A percentile compares a stretch with the other conserved stretches of the same genome.
Evolutionary conservation across 106 monocot genomes (phyloP).

Genomic region (Iris macrosiphon): DNA sequence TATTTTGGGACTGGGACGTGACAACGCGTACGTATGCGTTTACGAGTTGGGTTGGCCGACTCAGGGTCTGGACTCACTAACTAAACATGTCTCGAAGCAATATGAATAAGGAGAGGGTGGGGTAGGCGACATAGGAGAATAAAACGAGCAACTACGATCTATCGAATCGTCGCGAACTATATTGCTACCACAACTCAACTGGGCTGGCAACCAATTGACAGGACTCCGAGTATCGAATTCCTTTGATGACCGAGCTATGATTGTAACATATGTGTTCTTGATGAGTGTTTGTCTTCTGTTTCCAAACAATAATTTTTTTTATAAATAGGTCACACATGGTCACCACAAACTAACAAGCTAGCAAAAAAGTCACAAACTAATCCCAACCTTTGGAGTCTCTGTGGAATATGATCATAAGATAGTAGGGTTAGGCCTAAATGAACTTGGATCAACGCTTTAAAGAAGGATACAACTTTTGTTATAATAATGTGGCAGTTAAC

Average conservation of each 20-base stretch:
- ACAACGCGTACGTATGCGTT: too few relatives aligned
- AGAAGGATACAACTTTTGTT: too few relatives aligned
- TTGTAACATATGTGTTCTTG: neutral
- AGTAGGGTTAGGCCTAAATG: too few relatives aligned
- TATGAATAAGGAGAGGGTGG: too few relatives aligned
- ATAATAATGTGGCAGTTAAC: too few relatives aligned
- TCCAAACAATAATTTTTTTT: neutral
- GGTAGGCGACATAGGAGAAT: too few relatives aligned
- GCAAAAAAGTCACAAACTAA: neutral
- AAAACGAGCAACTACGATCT: neutral
- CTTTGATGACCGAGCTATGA: neutral
- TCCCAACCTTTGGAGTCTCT: conserved; percentile 25
- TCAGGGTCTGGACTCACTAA: too few relatives aligned
- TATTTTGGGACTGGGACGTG: too few relatives aligned
- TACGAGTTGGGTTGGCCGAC: too few relatives aligned
- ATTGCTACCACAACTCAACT: conserved; percentile 6
- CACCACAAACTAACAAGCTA: neutral
- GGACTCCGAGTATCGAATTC: neutral
- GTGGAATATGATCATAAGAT: conserved; percentile 41
- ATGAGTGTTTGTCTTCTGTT: neutral
- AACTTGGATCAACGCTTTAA: too few relatives aligned
- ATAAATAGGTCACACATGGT: neutral
- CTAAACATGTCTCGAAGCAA: too few relatives aligned
- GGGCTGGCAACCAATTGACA: conserved; percentile 7
- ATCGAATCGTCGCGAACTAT: neutral